Evolutionary conservation across 306 rosid genomes (phyloP).

Genomic region (Quercus rubra): DNA sequence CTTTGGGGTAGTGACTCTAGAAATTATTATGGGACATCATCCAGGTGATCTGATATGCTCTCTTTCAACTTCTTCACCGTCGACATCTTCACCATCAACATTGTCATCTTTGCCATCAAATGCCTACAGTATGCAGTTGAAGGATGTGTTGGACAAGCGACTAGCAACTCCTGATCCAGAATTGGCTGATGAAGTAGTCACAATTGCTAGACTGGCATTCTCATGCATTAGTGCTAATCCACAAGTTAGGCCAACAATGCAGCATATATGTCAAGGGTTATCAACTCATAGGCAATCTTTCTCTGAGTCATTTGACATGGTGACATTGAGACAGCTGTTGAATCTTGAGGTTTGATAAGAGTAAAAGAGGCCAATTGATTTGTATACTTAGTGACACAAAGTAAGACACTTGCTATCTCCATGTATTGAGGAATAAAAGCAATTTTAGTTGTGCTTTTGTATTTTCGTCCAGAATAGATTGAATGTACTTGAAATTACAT

Average conservation of each 20-base stretch:
- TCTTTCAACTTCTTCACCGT: background rate
- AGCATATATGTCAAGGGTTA: slow-evolving; percentile 1
- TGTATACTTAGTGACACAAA: background rate
- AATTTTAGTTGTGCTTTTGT: too few species aligned
- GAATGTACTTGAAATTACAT: too few species aligned
- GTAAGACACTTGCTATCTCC: too few species aligned
- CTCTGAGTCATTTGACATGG: background rate
- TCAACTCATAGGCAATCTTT: slow-evolving; percentile 1
- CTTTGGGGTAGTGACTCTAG: slow-evolving; percentile 34
- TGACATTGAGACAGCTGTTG: background rate
- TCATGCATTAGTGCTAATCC: slow-evolving; percentile 21
- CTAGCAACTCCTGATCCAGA: slow-evolving; percentile 20
- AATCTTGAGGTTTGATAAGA: background rate
- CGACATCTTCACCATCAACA: slow-evolving; percentile 2
- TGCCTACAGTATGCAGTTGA: background rate
- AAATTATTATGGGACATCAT: slow-evolving; percentile 28
- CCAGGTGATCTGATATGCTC: slow-evolving; percentile 20
- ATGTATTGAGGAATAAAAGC: too few species aligned
- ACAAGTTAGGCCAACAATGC: slow-evolving; percentile 7
- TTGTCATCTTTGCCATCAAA: slow-evolving; percentile 4
- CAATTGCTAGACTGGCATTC: slow-evolving; percentile 20
- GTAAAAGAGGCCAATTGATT: background rate
- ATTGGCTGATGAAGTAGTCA: slow-evolving; percentile 8
- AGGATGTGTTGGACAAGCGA: slow-evolving; percentile 31
- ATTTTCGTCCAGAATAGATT: too few species aligned